Percentiles rank a stretch among this genome's conserved stretches.
phyloP scores from a whole-genome alignment of 148 eudicot species.

The Rhododendron mucronatum region DNA sequence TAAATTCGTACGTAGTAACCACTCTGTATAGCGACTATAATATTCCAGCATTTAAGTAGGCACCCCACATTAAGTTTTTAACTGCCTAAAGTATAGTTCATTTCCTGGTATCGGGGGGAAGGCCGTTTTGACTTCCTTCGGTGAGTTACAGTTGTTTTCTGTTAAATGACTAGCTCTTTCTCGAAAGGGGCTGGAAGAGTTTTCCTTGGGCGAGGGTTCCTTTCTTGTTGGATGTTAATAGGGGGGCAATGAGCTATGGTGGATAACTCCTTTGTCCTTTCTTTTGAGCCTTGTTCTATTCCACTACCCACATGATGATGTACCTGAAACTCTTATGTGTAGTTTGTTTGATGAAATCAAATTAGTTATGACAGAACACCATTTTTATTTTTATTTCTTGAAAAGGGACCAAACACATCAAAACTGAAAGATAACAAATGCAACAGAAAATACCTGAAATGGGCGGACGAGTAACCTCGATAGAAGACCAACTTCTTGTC shows the following conservation, averaged over 20 bases:
- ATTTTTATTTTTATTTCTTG: neutral
- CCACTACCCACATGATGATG: neutral
- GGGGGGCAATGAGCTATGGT: neutral
- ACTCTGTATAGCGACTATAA: no score
- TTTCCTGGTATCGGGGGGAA: neutral
- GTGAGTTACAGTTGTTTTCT: no score
- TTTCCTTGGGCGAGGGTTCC: no score
- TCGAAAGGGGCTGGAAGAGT: no score
- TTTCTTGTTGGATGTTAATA: no score
- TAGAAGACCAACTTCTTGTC: conserved; percentile 59
- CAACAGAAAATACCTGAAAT: conserved; percentile 54
- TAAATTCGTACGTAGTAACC: neutral
- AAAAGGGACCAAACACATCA: neutral
- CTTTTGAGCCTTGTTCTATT: neutral
- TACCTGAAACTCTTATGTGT: neutral
- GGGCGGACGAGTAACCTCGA: conserved; percentile 93
- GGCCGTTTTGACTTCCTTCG: no score
- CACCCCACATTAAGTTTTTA: neutral
- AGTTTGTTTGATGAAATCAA: neutral
- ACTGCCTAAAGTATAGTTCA: neutral
- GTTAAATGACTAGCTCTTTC: no score
- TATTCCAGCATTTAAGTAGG: neutral
- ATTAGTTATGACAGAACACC: neutral
- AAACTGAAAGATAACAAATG: neutral
- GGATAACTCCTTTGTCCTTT: neutral